These are phyloP conservation scores for Themeda triandra DNA, from an alignment of 176 grass and related monocot genomes.

Conservation along the genomic window DNA sequence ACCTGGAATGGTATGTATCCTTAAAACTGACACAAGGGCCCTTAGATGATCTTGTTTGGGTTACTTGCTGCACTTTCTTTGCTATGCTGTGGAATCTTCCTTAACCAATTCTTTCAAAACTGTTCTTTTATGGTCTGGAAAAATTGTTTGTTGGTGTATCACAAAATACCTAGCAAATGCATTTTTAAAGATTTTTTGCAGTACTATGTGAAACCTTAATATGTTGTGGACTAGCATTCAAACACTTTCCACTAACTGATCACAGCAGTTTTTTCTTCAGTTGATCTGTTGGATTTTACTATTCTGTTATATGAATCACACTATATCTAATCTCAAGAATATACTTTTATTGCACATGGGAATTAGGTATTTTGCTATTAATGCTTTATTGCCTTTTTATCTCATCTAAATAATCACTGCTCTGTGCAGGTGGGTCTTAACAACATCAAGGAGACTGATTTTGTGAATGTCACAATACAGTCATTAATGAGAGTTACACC, in stretches of 20 bases:
- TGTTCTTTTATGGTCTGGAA: neutral
- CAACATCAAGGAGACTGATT: constrained; percentile 99
- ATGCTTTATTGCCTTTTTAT: constrained; percentile 6
- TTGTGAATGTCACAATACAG: constrained; percentile 97
- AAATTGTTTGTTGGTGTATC: neutral
- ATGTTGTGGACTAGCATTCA: neutral
- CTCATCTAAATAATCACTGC: constrained; percentile 8
- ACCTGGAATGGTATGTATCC: constrained; percentile 89
- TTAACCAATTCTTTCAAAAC: neutral
- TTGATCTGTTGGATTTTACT: neutral
- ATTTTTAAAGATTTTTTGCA: neutral
- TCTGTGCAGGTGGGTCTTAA: constrained; percentile 92
- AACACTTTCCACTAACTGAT: neutral
- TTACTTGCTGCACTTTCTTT: neutral
- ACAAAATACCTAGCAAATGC: neutral
- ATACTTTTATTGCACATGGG: neutral
- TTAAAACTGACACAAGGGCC: neutral
- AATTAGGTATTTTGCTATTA: neutral
- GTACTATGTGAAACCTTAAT: neutral
- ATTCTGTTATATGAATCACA: neutral
- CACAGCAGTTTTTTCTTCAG: neutral
- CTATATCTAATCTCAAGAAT: neutral
- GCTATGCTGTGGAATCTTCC: neutral
- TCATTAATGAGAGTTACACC: constrained; percentile 95
- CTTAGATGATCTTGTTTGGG: neutral